A percentile compares a stretch with the other conserved stretches of the same genome.
Evolutionary conservation across 148 eudicot genomes (phyloP).

Genomic region (Gaultheria prostrata): DNA sequence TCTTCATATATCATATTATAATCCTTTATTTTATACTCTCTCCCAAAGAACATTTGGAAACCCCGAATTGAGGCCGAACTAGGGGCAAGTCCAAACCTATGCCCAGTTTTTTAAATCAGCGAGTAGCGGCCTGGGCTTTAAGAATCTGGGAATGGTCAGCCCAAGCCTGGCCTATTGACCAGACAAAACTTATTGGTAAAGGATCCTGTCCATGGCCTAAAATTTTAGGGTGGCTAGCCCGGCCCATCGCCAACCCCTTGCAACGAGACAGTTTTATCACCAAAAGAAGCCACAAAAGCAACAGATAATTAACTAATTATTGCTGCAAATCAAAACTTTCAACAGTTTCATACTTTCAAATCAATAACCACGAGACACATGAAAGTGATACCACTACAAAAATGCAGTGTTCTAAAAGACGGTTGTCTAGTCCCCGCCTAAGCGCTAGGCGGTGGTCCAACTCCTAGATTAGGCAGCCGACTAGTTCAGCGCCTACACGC

Average conservation of each 20-base stretch:
- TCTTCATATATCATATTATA: not conserved
- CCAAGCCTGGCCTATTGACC: not conserved
- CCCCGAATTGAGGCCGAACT: not conserved
- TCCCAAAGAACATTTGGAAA: not conserved
- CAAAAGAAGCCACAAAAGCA: slow-evolving; percentile 1
- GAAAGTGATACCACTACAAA: not conserved
- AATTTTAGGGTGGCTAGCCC: not conserved
- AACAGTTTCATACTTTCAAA: not conserved
- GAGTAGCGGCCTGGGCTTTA: not conserved
- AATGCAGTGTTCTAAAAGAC: too few relatives aligned
- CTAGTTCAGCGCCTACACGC: too few relatives aligned
- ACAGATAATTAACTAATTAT: not conserved
- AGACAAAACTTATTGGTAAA: not conserved
- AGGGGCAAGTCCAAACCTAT: not conserved
- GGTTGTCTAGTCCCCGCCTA: too few relatives aligned
- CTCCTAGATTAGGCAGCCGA: too few relatives aligned
- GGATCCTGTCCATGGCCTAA: not conserved
- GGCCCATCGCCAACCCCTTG: not conserved
- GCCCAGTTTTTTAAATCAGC: not conserved
- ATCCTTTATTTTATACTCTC: not conserved
- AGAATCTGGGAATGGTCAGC: not conserved
- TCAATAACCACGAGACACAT: not conserved
- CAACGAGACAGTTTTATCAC: not conserved
- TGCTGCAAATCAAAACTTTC: not conserved
- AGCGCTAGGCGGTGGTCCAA: too few relatives aligned